Evolutionary conservation across 345 rosid genomes (phyloP).

Genomic region (Zanthoxylum bungeanum): DNA sequence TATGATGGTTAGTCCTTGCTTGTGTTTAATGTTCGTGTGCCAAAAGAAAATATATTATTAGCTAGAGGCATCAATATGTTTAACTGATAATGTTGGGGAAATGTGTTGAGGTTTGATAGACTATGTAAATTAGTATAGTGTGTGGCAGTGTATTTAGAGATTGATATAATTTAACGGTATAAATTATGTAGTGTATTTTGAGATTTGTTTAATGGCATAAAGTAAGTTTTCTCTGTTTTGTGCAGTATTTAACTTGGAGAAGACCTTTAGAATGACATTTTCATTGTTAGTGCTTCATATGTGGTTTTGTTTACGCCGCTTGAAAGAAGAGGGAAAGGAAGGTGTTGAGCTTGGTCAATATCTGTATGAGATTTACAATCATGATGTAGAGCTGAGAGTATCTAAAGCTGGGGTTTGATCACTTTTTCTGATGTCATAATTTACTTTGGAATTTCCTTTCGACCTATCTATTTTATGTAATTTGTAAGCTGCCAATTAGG

Average conservation of each 20-base stretch:
- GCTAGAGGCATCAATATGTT: neutral
- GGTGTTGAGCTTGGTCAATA: slow-evolving; percentile 94
- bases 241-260: slow-evolving; percentile 95
- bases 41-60: neutral
- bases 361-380: slow-evolving; percentile 87
- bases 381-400: slow-evolving; percentile 87
- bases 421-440: neutral
- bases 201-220: neutral
- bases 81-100: neutral
- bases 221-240: slow-evolving; percentile 3
- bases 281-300: slow-evolving; percentile 90
- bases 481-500: neutral
- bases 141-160: neutral
- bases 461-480: neutral
- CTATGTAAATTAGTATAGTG: neutral
- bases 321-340: slow-evolving; percentile 87
- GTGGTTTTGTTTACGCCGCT: slow-evolving; percentile 84
- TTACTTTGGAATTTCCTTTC: neutral
- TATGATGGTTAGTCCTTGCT: slow-evolving; percentile 58
- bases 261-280: slow-evolving; percentile 74
- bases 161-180: neutral
- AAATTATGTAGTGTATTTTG: no score
- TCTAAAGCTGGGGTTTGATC: slow-evolving; percentile 86
- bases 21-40: neutral
- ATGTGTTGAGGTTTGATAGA: neutral